Conservation (phyloP, 2,329 filamentous ascomycete species). For the Chalaropsis thielavioides region DNA sequence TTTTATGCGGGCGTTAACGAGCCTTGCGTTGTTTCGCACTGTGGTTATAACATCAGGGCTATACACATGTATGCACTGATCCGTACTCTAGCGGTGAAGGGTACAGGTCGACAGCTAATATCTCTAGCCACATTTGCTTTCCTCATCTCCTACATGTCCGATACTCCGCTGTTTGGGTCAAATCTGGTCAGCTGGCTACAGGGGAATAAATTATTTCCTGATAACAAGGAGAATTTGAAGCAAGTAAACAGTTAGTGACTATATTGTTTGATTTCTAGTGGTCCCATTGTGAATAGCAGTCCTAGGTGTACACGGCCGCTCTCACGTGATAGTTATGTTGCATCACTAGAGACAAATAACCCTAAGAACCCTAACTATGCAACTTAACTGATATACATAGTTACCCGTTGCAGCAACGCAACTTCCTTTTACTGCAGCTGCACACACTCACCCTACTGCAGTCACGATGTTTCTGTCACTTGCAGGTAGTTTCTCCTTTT, state of each 20-base stretch:
- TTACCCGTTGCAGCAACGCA: background rate
- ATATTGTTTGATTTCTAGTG: background rate
- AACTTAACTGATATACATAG: no score
- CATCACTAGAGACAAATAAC: background rate
- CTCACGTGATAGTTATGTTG: no score
- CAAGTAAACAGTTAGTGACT: background rate
- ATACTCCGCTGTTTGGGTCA: background rate
- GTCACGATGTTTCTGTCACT: background rate
- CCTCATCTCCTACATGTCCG: background rate
- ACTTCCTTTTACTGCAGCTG: background rate
- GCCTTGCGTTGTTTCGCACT: background rate
- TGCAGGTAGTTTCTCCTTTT: background rate
- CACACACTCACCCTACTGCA: background rate
- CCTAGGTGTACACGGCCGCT: background rate
- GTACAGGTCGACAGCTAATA: background rate
- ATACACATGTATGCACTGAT: background rate
- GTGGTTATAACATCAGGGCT: background rate
- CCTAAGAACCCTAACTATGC: background rate
- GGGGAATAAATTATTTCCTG: background rate
- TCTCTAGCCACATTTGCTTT: background rate
- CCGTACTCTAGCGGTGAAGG: constrained; percentile 1
- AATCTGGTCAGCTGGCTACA: background rate
- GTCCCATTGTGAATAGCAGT: background rate
- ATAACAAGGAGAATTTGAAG: background rate
- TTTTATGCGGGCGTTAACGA: background rate